Base-by-base conservation (phyloP, 805 yeast genomes). In the Schwanniomyces polymorphus region DNA sequence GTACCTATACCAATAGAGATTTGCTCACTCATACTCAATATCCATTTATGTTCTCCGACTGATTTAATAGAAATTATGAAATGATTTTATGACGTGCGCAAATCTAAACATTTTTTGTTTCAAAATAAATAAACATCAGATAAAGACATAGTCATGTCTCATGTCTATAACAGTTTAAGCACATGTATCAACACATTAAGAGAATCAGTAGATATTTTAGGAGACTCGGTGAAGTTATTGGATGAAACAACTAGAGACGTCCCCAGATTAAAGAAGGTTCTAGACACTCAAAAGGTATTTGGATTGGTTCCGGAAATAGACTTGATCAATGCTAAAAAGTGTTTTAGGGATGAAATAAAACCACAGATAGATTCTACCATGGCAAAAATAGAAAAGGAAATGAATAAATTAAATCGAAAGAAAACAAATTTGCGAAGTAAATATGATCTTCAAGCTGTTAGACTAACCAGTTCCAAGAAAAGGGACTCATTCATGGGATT, bases 281-380 rank as follows among this genome's bases (percentile, higher is more conserved):
- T 80, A n/a, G 54, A 63, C 16, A 76, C 80, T 6, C 64, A 66
- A 37, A 67, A 75, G 29, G 78, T 79, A 18, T 80, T 78, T 60
- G 80, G 80, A 5, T 59, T 79, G 10, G 72, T 79, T 0, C 81
- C 84, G 0, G 81, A 78, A 50, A 60, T 63, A 45, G 81, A 79
- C 45, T 57, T 79, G 23, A 62, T 58, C 7, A 67, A 61, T 38
- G 79, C 79, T 16, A 71, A 71, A 42, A 60, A 59, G 33, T 56
- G 63, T 10, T 59, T 78, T 39, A 62, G 64, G 39, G 52, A 56
- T 10, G 72, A 72, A 27, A 59, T 75, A 3, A 69, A 68, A 31
- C 83, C 83, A 1, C 72, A 76, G 46, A 60, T 79, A 11, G 46
- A 58, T 5, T 54, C 53, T 6, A 58, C 75, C 4, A 49, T 68